Base-by-base conservation (phyloP, 164 flowering plant species). In the Litsea cubeba region DNA sequence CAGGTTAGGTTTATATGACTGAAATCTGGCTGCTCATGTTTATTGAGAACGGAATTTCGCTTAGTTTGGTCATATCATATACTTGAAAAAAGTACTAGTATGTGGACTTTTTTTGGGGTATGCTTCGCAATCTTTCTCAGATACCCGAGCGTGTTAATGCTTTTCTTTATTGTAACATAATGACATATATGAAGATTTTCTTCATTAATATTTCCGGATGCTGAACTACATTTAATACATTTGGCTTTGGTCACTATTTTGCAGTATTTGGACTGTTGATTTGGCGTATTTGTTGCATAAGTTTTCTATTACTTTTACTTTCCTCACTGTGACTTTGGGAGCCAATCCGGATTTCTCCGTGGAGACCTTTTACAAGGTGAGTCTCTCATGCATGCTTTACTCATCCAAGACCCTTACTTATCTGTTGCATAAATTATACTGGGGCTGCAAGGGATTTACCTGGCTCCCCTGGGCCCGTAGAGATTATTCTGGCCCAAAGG, bases 261-360 rank as follows among this genome's bases (percentile, higher is more conserved):
- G 85, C 95, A 94, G 98, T 88, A 85, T 96, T 79, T 96, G 99
- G 99, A 96, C 98, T 12, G 97, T 96, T 71, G 99, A 96, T 83
- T 84, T 95, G 77, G 99, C 98, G 30, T 87, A 92, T 80, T 74
- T 96, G 73, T 77, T 96, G 83, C 91, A 88, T 78, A 92, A 84
- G 71, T 94, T 88, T 78, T 87, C 90, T 75, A 84, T 92, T 76
- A 86, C 72, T 12, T 96, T 96, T 81, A 89, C 91, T 78, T 96
- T 90, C 87, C 90, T 87, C 85, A 96, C 99, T 23, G 90, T 92
- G 70, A 96, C 98, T 71, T 60, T 91, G 69, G 99, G 98, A 76
- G 99, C 93, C 71, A 91, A 96, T 77, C 99, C 98, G 72, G 80
- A 83, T 73, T 96, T 85, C 81, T 88, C 89, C 12, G 79, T 77